phyloP scores from a whole-genome alignment of 768 basidiomycete genomes.

The Mrakia gelida region DNA sequence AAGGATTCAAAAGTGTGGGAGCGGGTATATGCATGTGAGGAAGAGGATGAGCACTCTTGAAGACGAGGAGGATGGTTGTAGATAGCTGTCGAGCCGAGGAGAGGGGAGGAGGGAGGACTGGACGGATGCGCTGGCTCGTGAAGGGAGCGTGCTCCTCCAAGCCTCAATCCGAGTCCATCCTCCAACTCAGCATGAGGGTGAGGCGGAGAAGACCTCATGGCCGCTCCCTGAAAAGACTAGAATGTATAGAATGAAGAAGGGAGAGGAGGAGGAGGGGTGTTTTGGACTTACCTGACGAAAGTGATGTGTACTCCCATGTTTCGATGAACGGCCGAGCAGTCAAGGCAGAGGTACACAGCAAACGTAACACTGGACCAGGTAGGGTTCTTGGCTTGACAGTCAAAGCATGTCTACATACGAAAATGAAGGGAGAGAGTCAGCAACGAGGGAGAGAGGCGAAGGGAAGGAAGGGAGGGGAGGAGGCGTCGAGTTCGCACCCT shows the following conservation, averaged over 20 bases:
- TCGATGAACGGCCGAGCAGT: slow-evolving; percentile 90
- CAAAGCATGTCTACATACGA: slow-evolving; percentile 71
- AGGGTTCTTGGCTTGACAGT: slow-evolving; percentile 91
- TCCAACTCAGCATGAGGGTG: not conserved
- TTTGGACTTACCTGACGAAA: slow-evolving; percentile 73
- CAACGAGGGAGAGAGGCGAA: not conserved
- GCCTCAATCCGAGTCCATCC: not conserved
- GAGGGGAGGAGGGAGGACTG: not conserved
- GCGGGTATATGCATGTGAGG: no score
- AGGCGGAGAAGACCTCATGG: not conserved
- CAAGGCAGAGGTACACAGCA: slow-evolving; percentile 94
- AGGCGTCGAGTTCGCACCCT: not conserved
- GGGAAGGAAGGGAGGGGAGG: not conserved
- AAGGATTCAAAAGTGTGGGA: no score
- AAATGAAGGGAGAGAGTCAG: not conserved
- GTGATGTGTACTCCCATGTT: slow-evolving; percentile 98
- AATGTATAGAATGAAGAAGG: not conserved
- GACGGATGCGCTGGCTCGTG: slow-evolving; percentile 10
- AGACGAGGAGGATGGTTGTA: not conserved
- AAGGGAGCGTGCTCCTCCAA: not conserved
- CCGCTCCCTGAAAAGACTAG: not conserved
- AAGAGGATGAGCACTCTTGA: not conserved
- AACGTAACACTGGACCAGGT: slow-evolving; percentile 97
- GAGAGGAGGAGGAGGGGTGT: slow-evolving; percentile 14
- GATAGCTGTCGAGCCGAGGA: no score